A percentile compares a stretch with the other conserved stretches of the same genome.
phyloP scores from a whole-genome alignment of 257 asterid species.

The Solanum sejunctum region DNA sequence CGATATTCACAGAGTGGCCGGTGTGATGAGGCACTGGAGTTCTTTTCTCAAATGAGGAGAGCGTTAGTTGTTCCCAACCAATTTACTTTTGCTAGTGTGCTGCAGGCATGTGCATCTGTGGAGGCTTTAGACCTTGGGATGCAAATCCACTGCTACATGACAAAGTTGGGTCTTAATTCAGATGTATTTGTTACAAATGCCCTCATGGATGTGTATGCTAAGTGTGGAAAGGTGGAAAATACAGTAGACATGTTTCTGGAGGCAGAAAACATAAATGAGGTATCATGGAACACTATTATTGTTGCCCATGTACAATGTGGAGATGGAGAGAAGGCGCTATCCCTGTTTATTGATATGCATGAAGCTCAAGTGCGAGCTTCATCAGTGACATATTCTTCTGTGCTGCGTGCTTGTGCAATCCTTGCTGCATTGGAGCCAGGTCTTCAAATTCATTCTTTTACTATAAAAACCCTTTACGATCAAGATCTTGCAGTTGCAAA shows the following conservation, averaged over 20 bases:
- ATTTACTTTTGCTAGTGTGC: conserved; percentile 79
- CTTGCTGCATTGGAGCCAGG: conserved; percentile 78
- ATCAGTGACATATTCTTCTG: conserved; percentile 71
- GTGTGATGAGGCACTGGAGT: conserved; percentile 55
- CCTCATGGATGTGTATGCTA: conserved; percentile 88
- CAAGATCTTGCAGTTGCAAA: conserved; percentile 62
- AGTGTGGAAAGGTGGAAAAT: conserved; percentile 57
- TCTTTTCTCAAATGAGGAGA: conserved; percentile 56
- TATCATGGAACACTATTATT: conserved; percentile 88
- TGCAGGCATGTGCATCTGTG: conserved; percentile 73
- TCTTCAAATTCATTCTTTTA: conserved; percentile 53
- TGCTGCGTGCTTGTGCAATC: conserved; percentile 78
- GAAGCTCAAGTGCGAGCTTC: conserved; percentile 48
- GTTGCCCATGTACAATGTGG: conserved; percentile 75
- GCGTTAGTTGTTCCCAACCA: conserved; percentile 54
- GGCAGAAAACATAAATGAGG: conserved; percentile 44
- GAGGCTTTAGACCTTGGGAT: conserved; percentile 47
- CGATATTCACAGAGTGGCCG: conserved; percentile 69
- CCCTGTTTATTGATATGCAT: conserved; percentile 44
- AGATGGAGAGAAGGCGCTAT: conserved; percentile 59
- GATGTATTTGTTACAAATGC: conserved; percentile 68
- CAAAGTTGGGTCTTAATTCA: conserved; percentile 51
- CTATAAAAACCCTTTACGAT: conserved; percentile 50
- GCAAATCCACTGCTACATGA: conserved; percentile 55
- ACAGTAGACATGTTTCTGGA: conserved; percentile 45